These are phyloP conservation scores for Lathyrus tuberosus DNA, from an alignment of 306 rosid genomes.

Conservation along the genomic window DNA sequence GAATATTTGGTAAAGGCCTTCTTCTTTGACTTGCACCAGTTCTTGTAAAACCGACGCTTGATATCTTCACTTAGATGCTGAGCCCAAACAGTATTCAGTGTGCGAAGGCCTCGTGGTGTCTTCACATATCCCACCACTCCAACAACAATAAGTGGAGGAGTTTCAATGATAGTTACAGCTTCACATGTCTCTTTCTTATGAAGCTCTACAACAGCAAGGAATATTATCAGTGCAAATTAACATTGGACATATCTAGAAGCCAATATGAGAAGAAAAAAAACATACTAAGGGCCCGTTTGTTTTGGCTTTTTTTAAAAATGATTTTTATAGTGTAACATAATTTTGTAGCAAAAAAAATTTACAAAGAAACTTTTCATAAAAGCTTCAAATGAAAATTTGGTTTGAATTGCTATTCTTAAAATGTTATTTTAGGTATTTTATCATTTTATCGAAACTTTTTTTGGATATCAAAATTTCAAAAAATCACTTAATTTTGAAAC, in stretches of 20 bases:
- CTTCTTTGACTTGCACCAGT: slow-evolving; percentile 83
- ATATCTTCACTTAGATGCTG: slow-evolving; percentile 81
- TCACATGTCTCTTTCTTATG: slow-evolving; percentile 90
- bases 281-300: too few relatives aligned
- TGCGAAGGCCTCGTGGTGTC: slow-evolving; percentile 71
- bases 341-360: too few relatives aligned
- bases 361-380: too few relatives aligned
- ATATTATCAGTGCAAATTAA: neutral
- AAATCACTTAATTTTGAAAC: too few relatives aligned
- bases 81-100: slow-evolving; percentile 75
- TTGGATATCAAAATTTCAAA: too few relatives aligned
- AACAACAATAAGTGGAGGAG: slow-evolving; percentile 74
- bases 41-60: slow-evolving; percentile 74
- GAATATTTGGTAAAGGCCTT: slow-evolving; percentile 74
- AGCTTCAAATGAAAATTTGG: too few relatives aligned
- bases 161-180: slow-evolving; percentile 76
- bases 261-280: neutral
- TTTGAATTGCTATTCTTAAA: too few relatives aligned
- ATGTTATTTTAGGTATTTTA: too few relatives aligned
- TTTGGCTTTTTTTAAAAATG: too few relatives aligned
- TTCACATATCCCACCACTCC: slow-evolving; percentile 80
- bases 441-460: too few relatives aligned
- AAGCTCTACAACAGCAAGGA: slow-evolving; percentile 50
- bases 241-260: neutral
- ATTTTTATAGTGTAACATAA: too few relatives aligned